A percentile compares a stretch with the other conserved stretches of the same genome.
Conservation (phyloP, 257 asterid genomes). For the Solanum medicagineum region DNA sequence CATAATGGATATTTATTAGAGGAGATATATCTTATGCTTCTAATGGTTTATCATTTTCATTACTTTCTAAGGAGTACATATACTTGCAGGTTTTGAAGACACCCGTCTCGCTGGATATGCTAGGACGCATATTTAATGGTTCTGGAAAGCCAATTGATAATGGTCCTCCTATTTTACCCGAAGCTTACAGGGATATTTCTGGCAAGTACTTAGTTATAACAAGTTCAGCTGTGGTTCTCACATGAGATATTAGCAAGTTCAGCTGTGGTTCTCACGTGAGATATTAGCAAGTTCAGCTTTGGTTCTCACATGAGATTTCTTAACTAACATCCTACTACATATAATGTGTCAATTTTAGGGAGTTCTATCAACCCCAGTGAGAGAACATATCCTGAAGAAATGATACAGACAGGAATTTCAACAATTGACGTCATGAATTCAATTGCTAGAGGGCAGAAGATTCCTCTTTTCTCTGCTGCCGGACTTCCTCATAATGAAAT, state of each 20-base stretch:
- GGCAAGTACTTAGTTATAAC: slow-evolving; percentile 36
- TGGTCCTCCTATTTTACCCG: slow-evolving; percentile 97
- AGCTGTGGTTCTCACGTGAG: too few relatives aligned
- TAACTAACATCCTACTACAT: neutral
- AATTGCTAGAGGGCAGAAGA: slow-evolving; percentile 96
- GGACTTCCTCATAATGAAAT: slow-evolving; percentile 99
- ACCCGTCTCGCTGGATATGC: slow-evolving; percentile 47
- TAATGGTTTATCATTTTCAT: neutral
- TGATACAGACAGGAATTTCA: slow-evolving; percentile 97
- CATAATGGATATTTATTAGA: neutral
- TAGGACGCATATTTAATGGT: slow-evolving; percentile 45
- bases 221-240: neutral
- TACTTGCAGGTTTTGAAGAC: slow-evolving; percentile 31
- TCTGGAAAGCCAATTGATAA: slow-evolving; percentile 88
- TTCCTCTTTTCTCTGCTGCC: slow-evolving; percentile 96
- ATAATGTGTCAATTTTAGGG: slow-evolving; percentile 33
- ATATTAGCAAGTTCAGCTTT: neutral
- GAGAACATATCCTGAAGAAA: slow-evolving; percentile 98
- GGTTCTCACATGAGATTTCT: neutral
- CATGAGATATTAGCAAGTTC: neutral
- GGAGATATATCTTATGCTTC: neutral
- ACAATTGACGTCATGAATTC: slow-evolving; percentile 99
- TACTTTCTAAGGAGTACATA: neutral
- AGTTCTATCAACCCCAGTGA: slow-evolving; percentile 99
- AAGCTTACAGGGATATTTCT: slow-evolving; percentile 97